Conservation (phyloP, 2,329 filamentous ascomycete genomes). For the Aspergillus sergii region DNA sequence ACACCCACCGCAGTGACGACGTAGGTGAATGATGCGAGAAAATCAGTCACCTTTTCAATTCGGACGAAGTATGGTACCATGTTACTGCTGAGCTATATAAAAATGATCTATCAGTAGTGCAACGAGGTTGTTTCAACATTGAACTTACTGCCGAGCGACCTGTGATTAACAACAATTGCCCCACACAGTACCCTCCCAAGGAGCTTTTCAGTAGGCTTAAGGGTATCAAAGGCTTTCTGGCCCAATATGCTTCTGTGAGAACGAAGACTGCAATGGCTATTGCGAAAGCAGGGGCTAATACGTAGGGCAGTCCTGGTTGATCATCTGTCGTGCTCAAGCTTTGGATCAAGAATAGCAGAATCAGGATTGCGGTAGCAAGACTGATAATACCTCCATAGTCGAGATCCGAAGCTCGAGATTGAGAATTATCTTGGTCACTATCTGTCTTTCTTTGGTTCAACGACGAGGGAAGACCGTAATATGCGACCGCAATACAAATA, state of each 20-base stretch:
- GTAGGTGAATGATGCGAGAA: conserved; percentile 12
- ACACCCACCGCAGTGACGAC: conserved; percentile 11
- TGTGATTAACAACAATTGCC: not conserved
- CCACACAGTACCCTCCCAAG: not conserved
- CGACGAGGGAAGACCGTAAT: conserved; percentile 2
- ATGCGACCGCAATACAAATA: not conserved
- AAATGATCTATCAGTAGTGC: not conserved
- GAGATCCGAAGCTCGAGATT: not conserved
- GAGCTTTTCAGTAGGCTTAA: not conserved
- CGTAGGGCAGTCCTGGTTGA: not conserved
- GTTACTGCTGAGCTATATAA: conserved; percentile 3
- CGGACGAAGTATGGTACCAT: conserved; percentile 19
- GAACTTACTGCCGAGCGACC: conserved; percentile 4
- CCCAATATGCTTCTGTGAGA: conserved; percentile 7
- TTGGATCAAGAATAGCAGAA: conserved; percentile 1
- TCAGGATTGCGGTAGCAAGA: not conserved
- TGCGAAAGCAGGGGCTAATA: not conserved
- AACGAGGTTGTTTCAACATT: too few relatives aligned
- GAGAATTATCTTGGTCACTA: not conserved
- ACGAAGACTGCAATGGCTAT: not conserved
- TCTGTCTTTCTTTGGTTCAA: not conserved
- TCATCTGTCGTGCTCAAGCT: not conserved
- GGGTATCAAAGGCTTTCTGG: not conserved
- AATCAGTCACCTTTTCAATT: conserved; percentile 12
- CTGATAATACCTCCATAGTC: conserved; percentile 1